Percentiles rank a stretch among this genome's conserved stretches.
Conservation (phyloP, 768 basidiomycete species). For the Artomyces pyxidatus region DNA sequence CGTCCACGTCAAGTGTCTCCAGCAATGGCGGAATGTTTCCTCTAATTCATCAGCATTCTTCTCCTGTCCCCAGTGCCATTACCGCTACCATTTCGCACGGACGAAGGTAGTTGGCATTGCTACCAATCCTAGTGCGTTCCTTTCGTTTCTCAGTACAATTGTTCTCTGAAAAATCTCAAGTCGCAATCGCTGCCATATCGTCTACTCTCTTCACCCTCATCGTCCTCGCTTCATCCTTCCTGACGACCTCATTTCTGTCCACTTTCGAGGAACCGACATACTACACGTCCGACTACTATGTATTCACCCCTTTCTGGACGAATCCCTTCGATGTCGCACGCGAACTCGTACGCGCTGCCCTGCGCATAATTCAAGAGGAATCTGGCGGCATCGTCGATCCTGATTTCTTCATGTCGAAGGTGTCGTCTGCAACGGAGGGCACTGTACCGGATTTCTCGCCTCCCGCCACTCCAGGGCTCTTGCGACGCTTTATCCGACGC, state of each 20-base stretch:
- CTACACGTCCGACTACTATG: slow-evolving; percentile 1
- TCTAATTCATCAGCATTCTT: slow-evolving; percentile 63
- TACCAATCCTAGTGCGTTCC: slow-evolving; percentile 57
- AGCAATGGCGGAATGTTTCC: slow-evolving; percentile 64
- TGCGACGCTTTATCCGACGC: slow-evolving; percentile 54
- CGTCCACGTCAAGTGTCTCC: slow-evolving; percentile 74
- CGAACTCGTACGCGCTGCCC: slow-evolving; percentile 16
- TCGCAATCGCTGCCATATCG: slow-evolving; percentile 41
- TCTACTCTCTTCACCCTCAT: slow-evolving; percentile 13
- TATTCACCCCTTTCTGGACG: slow-evolving; percentile 9
- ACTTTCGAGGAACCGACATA: slow-evolving; percentile 8
- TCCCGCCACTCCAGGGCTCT: slow-evolving; percentile 32
- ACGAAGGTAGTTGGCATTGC: slow-evolving; percentile 66
- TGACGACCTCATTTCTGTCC: slow-evolving; percentile 13
- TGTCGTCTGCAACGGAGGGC: neutral
- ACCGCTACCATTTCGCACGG: slow-evolving; percentile 68
- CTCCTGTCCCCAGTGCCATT: slow-evolving; percentile 72
- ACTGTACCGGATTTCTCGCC: slow-evolving; percentile 3
- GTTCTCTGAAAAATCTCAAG: slow-evolving; percentile 29
- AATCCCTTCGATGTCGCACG: slow-evolving; percentile 13
- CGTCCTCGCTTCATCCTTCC: slow-evolving; percentile 13
- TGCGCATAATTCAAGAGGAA: slow-evolving; percentile 16
- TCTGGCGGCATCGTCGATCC: slow-evolving; percentile 13
- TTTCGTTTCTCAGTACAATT: too few species aligned
- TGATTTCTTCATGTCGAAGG: slow-evolving; percentile 35